These are phyloP conservation scores for Endoconidiophora polonica DNA, from an alignment of 2,329 filamentous ascomycete species.

Conservation along the genomic window DNA sequence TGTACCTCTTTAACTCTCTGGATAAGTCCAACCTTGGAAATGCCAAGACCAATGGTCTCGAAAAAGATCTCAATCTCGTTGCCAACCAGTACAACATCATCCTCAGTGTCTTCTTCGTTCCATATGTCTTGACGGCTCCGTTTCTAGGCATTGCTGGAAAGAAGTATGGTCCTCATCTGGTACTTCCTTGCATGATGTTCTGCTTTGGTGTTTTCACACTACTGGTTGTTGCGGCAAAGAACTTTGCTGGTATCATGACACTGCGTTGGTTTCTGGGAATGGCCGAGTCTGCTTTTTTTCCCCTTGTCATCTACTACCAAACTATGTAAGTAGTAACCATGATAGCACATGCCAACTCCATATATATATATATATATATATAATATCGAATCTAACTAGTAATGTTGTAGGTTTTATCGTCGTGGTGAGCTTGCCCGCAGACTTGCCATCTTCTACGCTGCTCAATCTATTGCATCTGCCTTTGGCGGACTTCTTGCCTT, in stretches of 20 bases:
- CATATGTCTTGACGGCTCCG: slow-evolving; percentile 55
- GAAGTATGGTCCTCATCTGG: slow-evolving; percentile 47
- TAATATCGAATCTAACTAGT: slow-evolving; percentile 21
- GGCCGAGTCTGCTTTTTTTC: slow-evolving; percentile 38
- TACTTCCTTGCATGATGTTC: slow-evolving; percentile 58
- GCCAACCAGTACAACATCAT: slow-evolving; percentile 52
- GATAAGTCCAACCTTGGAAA: slow-evolving; percentile 31
- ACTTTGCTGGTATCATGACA: slow-evolving; percentile 33
- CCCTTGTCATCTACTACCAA: slow-evolving; percentile 35
- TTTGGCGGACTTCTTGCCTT: slow-evolving; percentile 32
- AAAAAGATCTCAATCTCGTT: slow-evolving; percentile 33
- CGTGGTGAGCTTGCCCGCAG: slow-evolving; percentile 28
- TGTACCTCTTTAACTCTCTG: slow-evolving; percentile 36
- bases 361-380: background rate
- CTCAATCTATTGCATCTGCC: slow-evolving; percentile 53
- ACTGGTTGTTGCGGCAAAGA: slow-evolving; percentile 32
- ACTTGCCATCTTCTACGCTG: slow-evolving; percentile 55
- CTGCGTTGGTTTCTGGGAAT: slow-evolving; percentile 36
- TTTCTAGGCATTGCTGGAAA: slow-evolving; percentile 46
- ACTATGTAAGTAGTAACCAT: slow-evolving; percentile 16
- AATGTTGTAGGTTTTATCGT: slow-evolving; percentile 27
- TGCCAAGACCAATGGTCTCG: slow-evolving; percentile 36
- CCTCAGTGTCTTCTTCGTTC: slow-evolving; percentile 58
- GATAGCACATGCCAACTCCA: background rate
- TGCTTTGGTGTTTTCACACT: slow-evolving; percentile 52